Evolutionary conservation across 2,329 filamentous ascomycete genomes (phyloP), one percentile per base, ranked within the genome.

Genomic region (Penicillium concentricum): DNA sequence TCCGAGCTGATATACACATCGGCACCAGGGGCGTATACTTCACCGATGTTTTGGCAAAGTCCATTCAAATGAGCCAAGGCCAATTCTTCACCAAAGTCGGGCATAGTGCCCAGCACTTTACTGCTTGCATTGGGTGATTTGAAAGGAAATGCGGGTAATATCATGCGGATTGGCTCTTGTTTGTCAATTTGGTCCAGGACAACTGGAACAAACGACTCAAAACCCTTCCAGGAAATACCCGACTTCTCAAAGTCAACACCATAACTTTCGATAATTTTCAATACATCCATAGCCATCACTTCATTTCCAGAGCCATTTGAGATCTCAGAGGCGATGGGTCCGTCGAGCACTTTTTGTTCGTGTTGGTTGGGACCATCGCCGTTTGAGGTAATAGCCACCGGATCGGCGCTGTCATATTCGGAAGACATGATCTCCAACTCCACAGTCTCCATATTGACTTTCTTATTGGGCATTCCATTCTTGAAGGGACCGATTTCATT

Each of bases 71-170:
- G 73, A 5, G 65, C 62, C 10, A 79, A 64, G 3, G 77, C 75
- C 28, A 79, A 51, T 38, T 77, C 73, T 54, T 79, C 77, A 4
- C 71, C 77, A n/a, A 75, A 66, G 45, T 79, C 77, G 0, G 77
- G 77, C 3, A 78, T 61, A 0, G 55, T 58, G 2, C 77, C 70
- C 16, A 71, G 53, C 6, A 73, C 71, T 55, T 74, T 74, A 45
- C 73, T 69, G 15, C 60, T 54, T 9, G 52, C 37, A 49, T 71
- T 71, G 10, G 68, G 66, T 2, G 68, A 70, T 15, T 71, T 71
- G 46, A 69, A 69, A 1, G 69, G 69, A 16, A 70, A 71, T 12
- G 69, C 69, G 2, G 69, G 69, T 9, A 71, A 50, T 8, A 69
- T 66, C 68, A 70, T 70, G n/a, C 64, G 66, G 38, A 70, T 67